Evolutionary conservation across 2,329 filamentous ascomycete genomes (phyloP).

Genomic region (Monosporascus sp.): DNA sequence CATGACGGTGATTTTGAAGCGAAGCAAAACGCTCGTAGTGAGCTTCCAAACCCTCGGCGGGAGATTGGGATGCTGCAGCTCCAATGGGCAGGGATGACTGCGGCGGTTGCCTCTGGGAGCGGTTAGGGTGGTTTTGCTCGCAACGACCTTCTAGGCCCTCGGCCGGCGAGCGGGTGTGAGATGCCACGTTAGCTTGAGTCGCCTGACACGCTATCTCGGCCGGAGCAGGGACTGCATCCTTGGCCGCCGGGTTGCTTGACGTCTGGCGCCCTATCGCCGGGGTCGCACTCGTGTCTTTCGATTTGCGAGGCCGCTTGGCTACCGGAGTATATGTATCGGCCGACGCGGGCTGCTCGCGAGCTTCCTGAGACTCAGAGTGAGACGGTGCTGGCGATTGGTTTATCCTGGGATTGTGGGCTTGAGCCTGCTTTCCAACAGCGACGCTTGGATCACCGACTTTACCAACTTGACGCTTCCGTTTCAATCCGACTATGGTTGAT

Average conservation of each 20-base stretch:
- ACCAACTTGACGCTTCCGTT: slow-evolving; percentile 25
- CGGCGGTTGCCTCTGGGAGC: slow-evolving; percentile 19
- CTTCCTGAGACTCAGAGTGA: slow-evolving; percentile 12
- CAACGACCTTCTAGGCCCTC: slow-evolving; percentile 26
- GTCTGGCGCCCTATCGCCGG: slow-evolving; percentile 18
- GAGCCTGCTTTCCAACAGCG: slow-evolving; percentile 11
- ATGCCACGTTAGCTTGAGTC: slow-evolving; percentile 8
- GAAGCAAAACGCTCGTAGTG: slow-evolving; percentile 25
- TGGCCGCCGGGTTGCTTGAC: slow-evolving; percentile 16
- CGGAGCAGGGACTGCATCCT: slow-evolving; percentile 12
- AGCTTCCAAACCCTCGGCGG: slow-evolving; percentile 23
- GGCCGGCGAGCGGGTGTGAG: slow-evolving; percentile 16
- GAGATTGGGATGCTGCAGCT: slow-evolving; percentile 14
- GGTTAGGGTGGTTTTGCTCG: slow-evolving; percentile 19
- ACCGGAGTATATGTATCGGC: slow-evolving; percentile 12
- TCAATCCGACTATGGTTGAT: slow-evolving; percentile 27
- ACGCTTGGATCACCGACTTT: slow-evolving; percentile 11
- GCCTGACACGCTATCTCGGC: slow-evolving; percentile 16
- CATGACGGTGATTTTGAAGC: slow-evolving; percentile 19
- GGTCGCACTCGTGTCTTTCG: slow-evolving; percentile 20
- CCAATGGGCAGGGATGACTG: slow-evolving; percentile 17
- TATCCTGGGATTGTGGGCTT: slow-evolving; percentile 3
- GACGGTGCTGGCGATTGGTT: slow-evolving; percentile 11
- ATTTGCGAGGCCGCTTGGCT: slow-evolving; percentile 25
- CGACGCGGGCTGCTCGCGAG: slow-evolving; percentile 15